Evolutionary conservation across 2,329 filamentous ascomycete species (phyloP), one percentile per base, ranked within the genome.

Genomic region (Diaporthe humulicola): DNA sequence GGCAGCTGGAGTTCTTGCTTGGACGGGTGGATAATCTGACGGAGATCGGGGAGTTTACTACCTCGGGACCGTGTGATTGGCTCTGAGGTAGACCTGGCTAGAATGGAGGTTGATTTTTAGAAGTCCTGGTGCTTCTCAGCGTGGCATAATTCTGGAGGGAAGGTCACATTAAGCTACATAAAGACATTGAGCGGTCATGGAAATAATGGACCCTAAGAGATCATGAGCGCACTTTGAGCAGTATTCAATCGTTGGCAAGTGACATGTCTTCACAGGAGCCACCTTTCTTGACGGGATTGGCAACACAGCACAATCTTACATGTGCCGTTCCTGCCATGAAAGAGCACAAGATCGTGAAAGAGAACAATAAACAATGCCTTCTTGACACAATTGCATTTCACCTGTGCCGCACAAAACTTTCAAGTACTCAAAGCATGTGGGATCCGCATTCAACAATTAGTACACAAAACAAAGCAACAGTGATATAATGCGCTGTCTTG

Each of bases 1-100:
- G 75, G 33, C 71, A 72, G 45, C 36, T 76, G 3, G 75, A 76
- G 40, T 75, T 76, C 25, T 28, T 75, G 50, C 71, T 76, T 22
- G 75, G 74, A 3, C 70, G 75, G 30, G 58, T 76, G 28, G 48
- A 76, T 15, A 73, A 54, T n/a, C 38, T 75, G 12, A 66, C 70
- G 7, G 28, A 42, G 25, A 5, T 70, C 17, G 73, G 73, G 8
- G 73, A 76, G 40, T 76, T 76, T 14, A 76, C 73, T 7, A 73
- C 73, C 17, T 33, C 19, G 3, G 75, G 70, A 3, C 19, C 42
- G 14, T 73, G 48, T 4, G 56, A 10, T 28, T 56, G 36, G 7
- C 25, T 42, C n/a, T 52, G 50, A 45, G 17, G 7, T 6, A 19
- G 38, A 3, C 17, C 17, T n/a, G 10, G 5, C 9, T 15, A 28